These are phyloP conservation scores for Spongispora temasekensis DNA, from an alignment of 1,284 basidiomycete species.

Conservation along the genomic window DNA sequence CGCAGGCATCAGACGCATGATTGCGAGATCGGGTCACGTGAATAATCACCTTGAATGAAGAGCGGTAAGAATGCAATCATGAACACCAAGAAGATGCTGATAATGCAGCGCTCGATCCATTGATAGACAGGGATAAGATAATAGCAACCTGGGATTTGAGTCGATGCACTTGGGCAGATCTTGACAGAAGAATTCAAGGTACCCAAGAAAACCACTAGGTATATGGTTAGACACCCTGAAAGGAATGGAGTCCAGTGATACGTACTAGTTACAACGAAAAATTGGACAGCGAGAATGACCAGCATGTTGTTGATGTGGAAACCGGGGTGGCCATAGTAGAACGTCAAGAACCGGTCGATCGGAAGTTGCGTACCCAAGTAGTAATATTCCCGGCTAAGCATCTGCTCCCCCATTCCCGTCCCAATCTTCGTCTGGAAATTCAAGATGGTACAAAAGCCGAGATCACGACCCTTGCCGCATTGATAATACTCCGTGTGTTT, in stretches of 20 bases:
- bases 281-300: slow-evolving; percentile 91
- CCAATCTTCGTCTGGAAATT: slow-evolving; percentile 99
- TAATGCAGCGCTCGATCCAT: slow-evolving; percentile 94
- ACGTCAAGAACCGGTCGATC: slow-evolving; percentile 97
- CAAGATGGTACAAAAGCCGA: slow-evolving; percentile 98
- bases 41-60: slow-evolving; percentile 84
- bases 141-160: slow-evolving; percentile 76
- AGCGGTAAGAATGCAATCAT: slow-evolving; percentile 92
- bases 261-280: slow-evolving; percentile 86
- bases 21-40: neutral
- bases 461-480: slow-evolving; percentile 98
- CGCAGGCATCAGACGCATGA: neutral
- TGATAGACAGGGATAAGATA: slow-evolving; percentile 86
- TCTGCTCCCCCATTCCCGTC: slow-evolving; percentile 99
- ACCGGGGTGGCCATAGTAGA: slow-evolving; percentile 99
- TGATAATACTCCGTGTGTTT: slow-evolving; percentile 99
- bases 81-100: slow-evolving; percentile 96
- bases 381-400: slow-evolving; percentile 99
- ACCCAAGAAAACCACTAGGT: slow-evolving; percentile 85
- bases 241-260: slow-evolving; percentile 19
- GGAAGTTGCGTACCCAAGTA: slow-evolving; percentile 99
- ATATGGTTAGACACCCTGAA: slow-evolving; percentile 11
- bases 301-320: slow-evolving; percentile 99
- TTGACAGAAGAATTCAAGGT: slow-evolving; percentile 80
- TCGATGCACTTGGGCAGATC: slow-evolving; percentile 76